Evolutionary conservation across 768 basidiomycete species (phyloP), one percentile per base, ranked within the genome.

Genomic region (Trametes gibbosa): DNA sequence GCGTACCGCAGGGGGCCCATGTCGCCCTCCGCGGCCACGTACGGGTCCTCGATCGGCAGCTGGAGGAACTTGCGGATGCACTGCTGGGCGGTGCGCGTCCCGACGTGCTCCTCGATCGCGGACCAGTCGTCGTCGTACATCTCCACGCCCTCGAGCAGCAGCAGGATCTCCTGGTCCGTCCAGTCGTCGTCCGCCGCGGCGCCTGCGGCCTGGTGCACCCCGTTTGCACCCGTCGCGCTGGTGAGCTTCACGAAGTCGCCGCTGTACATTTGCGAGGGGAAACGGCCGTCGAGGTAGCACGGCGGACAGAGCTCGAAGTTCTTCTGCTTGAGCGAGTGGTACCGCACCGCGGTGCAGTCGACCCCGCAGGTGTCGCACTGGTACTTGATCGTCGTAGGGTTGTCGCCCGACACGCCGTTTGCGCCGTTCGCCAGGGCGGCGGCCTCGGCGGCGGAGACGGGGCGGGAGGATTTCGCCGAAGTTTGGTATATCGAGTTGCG

Each of bases 71-170:
- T 91, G 66, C 89, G 86, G 66, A 99, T 89, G 70, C 97, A 98
- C 72, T 97, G 93, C 67, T 98, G 95, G 23, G 93, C 88, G 2
- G 88, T 87, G 43, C 96, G 80, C 24, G 94, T 91, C 13, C 89
- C 90, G 47, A 99, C 95, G 70, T 98, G 95, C 65, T 94, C 91
- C 64, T 95, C 89, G 62, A 98, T 86, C 49, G 84, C 82, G 21
- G 85, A 85, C 96, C 96, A 99, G 68, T 98, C 96, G 68, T 98
- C 96, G 64, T 97, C 94, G 71, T 87, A 93, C 92, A 99, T 97
- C 74, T 99, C 97, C 42, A 99, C 84, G 16, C 88, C 97, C 72
- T 99, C 97, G n/a, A 99, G 80, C 5, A 99, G 78, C 8, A 91
- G 74, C 10, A 99, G 74, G 19, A 88, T 80, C 73, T 99, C 97